Evolutionary conservation across 106 monocot genomes (phyloP), one percentile per base, ranked within the genome.

Genomic region (Platanthera guangdongensis): DNA sequence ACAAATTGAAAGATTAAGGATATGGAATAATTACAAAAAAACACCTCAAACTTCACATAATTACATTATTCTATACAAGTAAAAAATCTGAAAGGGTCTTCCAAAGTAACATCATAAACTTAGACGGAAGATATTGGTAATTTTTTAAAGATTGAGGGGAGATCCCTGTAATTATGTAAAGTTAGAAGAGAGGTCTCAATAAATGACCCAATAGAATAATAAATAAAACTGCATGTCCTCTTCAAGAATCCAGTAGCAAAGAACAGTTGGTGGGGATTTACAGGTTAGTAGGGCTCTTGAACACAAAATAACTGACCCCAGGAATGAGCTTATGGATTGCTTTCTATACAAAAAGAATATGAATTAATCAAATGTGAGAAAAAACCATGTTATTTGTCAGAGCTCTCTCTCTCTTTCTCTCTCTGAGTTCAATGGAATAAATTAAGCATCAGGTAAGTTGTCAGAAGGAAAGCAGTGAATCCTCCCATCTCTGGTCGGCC

Each of bases 391-490:
- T 39, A 67, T 67, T 67, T 11, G 4, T 67, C 13, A 39, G 32
- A 0, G 0, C 32, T 32, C 32, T 32, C 32, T 2, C 32, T 32
- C 32, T 32, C 32, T 19, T 5, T 59, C 18, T 59, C 59, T 59
- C 59, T 67, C 11, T 8, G 1, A 30, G 4, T 72, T 81, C 68
- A 79, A 52, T 55, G 49, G 71, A 77, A 71, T 32, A 90, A 73
- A 54, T 50, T 77, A 65, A 39, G 51, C 68, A 83, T 21, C 72
- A 87, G 15, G 19, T 52, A 74, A 57, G 49, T 77, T n/a, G 85
- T 45, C 54, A 82, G 19, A 11, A 88, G 46, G 50, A 87, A 59
- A n/a, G 78, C 4, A 9, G 65, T 51, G 8, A 51, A 81, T 49
- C 77, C 77, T 57, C 71, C 79, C 2, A 78, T 75, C 28, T 68